phyloP scores from a whole-genome alignment of 345 rosid genomes.

The Clausena lansium region DNA sequence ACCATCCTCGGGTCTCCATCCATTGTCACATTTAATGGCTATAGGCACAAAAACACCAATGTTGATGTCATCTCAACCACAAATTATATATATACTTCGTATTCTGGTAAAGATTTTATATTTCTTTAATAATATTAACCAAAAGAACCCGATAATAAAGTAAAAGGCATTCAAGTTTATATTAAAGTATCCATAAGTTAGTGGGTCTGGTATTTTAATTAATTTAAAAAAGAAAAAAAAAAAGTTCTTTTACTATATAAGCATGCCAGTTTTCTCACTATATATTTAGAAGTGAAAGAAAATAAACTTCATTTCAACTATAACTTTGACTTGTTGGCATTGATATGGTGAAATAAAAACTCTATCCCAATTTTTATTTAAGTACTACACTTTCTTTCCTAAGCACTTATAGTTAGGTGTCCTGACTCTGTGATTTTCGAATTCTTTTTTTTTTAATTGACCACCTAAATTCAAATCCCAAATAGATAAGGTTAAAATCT shows the following conservation, averaged over 20 bases:
- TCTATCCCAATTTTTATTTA: too few relatives aligned
- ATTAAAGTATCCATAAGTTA: neutral
- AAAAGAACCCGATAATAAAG: neutral
- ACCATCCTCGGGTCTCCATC: slow-evolving; percentile 18
- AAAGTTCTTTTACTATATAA: neutral
- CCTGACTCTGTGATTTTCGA: too few relatives aligned
- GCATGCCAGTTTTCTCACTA: neutral
- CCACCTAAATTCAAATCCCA: too few relatives aligned
- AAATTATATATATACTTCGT: neutral
- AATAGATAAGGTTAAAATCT: too few relatives aligned
- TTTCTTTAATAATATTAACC: neutral
- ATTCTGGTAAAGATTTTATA: neutral
- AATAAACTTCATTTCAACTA: neutral
- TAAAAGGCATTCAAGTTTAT: neutral
- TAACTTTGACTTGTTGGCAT: neutral
- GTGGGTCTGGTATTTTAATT: neutral
- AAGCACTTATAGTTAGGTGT: too few relatives aligned
- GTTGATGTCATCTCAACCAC: slow-evolving; percentile 6
- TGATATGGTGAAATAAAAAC: neutral
- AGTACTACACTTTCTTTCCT: too few relatives aligned
- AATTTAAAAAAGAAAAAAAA: too few relatives aligned
- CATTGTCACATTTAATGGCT: slow-evolving; percentile 13
- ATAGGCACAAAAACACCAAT: slow-evolving; percentile 2
- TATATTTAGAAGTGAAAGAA: neutral
- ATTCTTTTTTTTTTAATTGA: too few relatives aligned